Base-by-base conservation (phyloP, 352 stramenopile species). In the Bremia lactucae region DNA sequence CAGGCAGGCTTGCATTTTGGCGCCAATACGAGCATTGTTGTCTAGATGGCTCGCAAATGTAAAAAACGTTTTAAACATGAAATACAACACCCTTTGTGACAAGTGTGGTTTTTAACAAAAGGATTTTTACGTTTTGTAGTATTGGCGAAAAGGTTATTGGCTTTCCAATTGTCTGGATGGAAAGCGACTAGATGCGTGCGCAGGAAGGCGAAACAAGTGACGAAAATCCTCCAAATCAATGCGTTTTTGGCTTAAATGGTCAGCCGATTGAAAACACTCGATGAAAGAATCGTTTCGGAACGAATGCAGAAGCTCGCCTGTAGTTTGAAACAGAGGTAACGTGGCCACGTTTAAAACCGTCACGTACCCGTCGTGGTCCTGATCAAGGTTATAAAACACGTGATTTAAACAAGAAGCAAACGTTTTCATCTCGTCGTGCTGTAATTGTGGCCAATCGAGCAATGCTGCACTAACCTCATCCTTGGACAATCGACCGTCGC, bases 401-500 rank as follows among this genome's bases (percentile, higher is more conserved):
- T 62, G 35, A 4, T 31, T 37, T 2, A 73, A 65, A 5, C 70
- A 43, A 6, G 38, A 26, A 6, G 42, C 29, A 41, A 80, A 89
- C 1, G 54, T 55, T 4, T 46, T 39, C 0, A 49, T 51, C 5
- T 65, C 35, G 14, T 65, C 34, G 10, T 20, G 55, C 47, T 86
- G 76, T 21, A 89, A 46, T 18, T 63, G 56, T 2, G 66, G 49
- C 76, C 73, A 89, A 45, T 89, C 73, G 6, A 87, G 26, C 16
- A 87, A 59, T 4, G 73, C 73, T 8, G 73, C 68, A 36, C 71
- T 82, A 44, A 86, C 80, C 45, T 89, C 76, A 16, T 80, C 58
- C 1, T 71, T 45, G 4, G 67, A 60, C 6, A 89, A n/a, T 13
- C 70, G 49, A 2, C 76, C 73, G 33, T 86, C 69, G 39, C 73